Conservation (phyloP, 2,329 filamentous ascomycete genomes). For the Fusarium buharicum region DNA sequence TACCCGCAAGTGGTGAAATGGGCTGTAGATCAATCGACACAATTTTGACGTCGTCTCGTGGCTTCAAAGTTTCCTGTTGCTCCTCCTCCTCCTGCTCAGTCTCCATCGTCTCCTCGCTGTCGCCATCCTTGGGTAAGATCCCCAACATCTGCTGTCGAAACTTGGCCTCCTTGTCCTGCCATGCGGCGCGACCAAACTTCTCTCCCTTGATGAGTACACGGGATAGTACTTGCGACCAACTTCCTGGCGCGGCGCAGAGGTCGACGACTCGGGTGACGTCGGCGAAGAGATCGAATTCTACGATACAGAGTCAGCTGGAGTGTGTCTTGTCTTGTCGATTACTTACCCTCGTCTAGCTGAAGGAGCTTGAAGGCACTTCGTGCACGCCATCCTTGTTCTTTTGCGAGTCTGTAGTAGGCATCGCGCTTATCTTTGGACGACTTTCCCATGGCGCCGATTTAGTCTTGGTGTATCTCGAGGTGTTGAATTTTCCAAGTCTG, state of each 20-base stretch:
- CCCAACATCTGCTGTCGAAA: constrained; percentile 70
- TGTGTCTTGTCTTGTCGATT: background rate
- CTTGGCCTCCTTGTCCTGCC: constrained; percentile 83
- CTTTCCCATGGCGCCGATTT: constrained; percentile 76
- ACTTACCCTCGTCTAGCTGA: constrained; percentile 82
- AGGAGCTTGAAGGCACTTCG: constrained; percentile 96
- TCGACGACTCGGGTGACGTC: constrained; percentile 93
- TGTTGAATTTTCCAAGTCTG: constrained; percentile 33
- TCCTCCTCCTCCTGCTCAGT: constrained; percentile 24
- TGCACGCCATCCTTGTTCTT: constrained; percentile 98
- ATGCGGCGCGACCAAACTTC: constrained; percentile 84
- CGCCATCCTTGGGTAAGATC: constrained; percentile 54
- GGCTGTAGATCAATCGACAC: constrained; percentile 96
- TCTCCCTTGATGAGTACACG: constrained; percentile 93
- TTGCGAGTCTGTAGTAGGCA: constrained; percentile 96
- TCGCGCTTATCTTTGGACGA: constrained; percentile 99
- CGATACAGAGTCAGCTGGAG: constrained; percentile 13
- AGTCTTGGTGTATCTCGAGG: constrained; percentile 12
- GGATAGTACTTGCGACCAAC: constrained; percentile 97
- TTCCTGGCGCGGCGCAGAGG: constrained; percentile 93
- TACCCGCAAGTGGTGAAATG: constrained; percentile 92
- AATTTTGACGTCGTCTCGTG: constrained; percentile 83
- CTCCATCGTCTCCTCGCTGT: constrained; percentile 35
- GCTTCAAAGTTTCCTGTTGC: constrained; percentile 49
- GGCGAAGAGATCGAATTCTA: constrained; percentile 93